phyloP scores from a whole-genome alignment of 371 early-diverging fungal species.

The Zychaea mexicana region DNA sequence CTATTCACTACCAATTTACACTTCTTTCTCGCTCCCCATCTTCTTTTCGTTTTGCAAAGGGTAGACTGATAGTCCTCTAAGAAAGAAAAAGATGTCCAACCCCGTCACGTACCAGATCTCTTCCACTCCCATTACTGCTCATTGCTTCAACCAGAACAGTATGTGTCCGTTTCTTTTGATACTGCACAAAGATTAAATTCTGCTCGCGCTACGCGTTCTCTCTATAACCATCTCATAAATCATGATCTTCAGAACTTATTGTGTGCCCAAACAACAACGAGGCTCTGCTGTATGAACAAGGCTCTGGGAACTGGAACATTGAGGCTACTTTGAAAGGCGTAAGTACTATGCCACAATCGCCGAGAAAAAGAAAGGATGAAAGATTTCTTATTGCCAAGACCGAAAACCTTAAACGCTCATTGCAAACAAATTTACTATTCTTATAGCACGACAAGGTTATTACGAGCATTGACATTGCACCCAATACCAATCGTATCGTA shows the following conservation, averaged over 20 bases:
- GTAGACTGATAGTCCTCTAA: slow-evolving; percentile 21
- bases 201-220: too few relatives aligned
- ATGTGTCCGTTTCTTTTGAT: slow-evolving; percentile 14
- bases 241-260: slow-evolving; percentile 74
- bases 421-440: too few relatives aligned
- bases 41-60: neutral
- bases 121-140: slow-evolving; percentile 84
- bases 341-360: slow-evolving; percentile 15
- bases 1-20: too few relatives aligned
- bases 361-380: neutral
- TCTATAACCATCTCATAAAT: neutral
- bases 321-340: slow-evolving; percentile 77
- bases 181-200: too few relatives aligned
- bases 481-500: slow-evolving; percentile 92
- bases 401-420: too few relatives aligned
- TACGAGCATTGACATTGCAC: slow-evolving; percentile 96
- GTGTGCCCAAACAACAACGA: slow-evolving; percentile 89
- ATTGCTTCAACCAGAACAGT: slow-evolving; percentile 89
- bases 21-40: too few relatives aligned
- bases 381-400: too few relatives aligned
- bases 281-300: slow-evolving; percentile 83
- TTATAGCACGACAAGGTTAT: slow-evolving; percentile 93
- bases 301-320: slow-evolving; percentile 62
- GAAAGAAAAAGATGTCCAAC: slow-evolving; percentile 40
- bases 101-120: slow-evolving; percentile 65